Conservation (phyloP, 306 rosid species). For the Betula pendula region DNA sequence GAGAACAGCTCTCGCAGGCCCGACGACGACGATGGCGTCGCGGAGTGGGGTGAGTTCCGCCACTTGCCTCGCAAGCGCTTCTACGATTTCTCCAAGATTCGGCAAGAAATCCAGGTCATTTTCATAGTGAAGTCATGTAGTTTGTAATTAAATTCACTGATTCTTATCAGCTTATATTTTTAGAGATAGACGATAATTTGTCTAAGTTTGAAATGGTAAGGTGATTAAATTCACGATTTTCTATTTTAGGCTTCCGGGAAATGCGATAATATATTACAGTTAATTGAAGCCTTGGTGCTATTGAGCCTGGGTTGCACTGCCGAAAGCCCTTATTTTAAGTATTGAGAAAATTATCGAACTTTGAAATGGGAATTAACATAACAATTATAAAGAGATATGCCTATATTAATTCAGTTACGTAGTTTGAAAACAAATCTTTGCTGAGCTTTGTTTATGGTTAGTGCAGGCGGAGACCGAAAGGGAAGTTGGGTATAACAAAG, state of each 20-base stretch:
- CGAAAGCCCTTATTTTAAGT: not conserved
- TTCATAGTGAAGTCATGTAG: not conserved
- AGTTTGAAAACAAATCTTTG: conserved; percentile 12
- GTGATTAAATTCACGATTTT: too few relatives aligned
- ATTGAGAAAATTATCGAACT: not conserved
- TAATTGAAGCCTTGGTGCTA: not conserved
- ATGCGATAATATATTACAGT: too few relatives aligned
- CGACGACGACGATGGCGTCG: conserved; percentile 42
- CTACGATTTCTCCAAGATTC: conserved; percentile 75
- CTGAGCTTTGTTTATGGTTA: not conserved
- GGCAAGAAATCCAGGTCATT: conserved; percentile 87
- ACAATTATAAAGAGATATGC: not conserved
- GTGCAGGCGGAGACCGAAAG: conserved; percentile 81
- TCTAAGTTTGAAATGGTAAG: too few relatives aligned
- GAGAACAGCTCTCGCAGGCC: conserved; percentile 37
- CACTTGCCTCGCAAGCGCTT: conserved; percentile 73
- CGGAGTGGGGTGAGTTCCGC: conserved; percentile 93
- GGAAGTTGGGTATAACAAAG: conserved; percentile 94
- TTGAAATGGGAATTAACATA: not conserved
- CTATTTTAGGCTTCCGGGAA: too few relatives aligned
- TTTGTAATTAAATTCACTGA: not conserved
- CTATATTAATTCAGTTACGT: not conserved
- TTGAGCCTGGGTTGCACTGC: not conserved
- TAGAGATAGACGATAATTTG: too few relatives aligned
- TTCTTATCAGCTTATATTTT: too few relatives aligned